These are phyloP conservation scores for Corylus heterophylla DNA, from an alignment of 306 rosid species.

Conservation along the genomic window DNA sequence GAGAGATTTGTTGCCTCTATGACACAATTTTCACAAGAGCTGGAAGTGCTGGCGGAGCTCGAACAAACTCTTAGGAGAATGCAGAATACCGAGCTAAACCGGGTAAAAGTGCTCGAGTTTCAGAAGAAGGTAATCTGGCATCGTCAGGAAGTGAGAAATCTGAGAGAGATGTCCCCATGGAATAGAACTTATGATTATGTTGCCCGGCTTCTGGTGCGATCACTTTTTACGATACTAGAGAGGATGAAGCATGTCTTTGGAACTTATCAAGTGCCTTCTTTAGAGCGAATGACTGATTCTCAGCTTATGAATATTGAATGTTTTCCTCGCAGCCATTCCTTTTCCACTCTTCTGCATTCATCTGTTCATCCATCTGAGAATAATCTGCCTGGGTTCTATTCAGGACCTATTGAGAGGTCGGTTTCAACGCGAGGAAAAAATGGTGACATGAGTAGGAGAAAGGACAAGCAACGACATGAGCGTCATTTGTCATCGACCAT, in stretches of 20 bases:
- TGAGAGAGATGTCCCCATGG: conserved; percentile 74
- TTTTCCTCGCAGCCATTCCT: conserved; percentile 43
- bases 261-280: conserved; percentile 28
- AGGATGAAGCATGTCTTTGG: conserved; percentile 67
- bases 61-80: conserved; percentile 63
- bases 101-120: conserved; percentile 45
- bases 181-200: conserved; percentile 67
- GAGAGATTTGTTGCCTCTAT: conserved; percentile 60
- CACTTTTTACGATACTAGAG: conserved; percentile 68
- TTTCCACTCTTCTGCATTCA: conserved; percentile 27
- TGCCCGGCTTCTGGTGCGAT: conserved; percentile 74
- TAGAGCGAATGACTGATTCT: conserved; percentile 16
- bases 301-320: conserved; percentile 16
- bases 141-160: conserved; percentile 56
- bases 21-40: conserved; percentile 52
- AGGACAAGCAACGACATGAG: conserved; percentile 33
- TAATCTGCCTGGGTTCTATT: conserved; percentile 35
- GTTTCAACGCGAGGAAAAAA: conserved; percentile 24
- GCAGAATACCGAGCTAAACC: conserved; percentile 31
- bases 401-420: conserved; percentile 35
- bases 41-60: conserved; percentile 57
- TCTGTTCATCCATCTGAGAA: conserved; percentile 43
- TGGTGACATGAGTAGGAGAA: conserved; percentile 31
- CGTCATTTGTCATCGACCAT: conserved; percentile 22
- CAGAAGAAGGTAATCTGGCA: conserved; percentile 64